Percentiles rank a stretch among this genome's conserved stretches.
Conservation (phyloP, 495 filamentous ascomycete genomes). For the Penicillium pancosmium region DNA sequence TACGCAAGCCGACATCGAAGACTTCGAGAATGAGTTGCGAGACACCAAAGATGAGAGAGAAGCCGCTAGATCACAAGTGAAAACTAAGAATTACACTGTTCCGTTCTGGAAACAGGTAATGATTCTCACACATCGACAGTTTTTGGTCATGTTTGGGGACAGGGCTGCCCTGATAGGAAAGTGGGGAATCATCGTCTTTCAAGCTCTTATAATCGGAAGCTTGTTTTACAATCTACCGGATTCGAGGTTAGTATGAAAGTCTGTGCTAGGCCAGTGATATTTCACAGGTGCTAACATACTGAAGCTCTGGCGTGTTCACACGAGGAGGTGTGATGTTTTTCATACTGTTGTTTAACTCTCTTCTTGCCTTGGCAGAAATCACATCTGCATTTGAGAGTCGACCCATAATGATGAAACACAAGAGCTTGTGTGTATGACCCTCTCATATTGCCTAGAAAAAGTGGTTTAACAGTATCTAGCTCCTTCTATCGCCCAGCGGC, state of each 20-base stretch:
- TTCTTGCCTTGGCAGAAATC: constrained; percentile 77
- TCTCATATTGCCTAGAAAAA: neutral
- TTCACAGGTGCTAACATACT: neutral
- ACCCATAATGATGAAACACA: constrained; percentile 81
- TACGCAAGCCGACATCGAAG: constrained; percentile 44
- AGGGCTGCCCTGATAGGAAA: constrained; percentile 50
- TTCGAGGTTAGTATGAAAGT: constrained; percentile 42
- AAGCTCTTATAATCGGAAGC: constrained; percentile 75
- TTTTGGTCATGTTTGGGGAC: constrained; percentile 67
- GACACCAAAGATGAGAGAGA: constrained; percentile 49
- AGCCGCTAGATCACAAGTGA: constrained; percentile 45
- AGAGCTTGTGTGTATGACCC: constrained; percentile 56
- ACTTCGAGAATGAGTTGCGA: constrained; percentile 55
- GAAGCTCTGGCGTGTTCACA: constrained; percentile 48
- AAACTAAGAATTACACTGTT: constrained; percentile 64
- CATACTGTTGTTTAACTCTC: constrained; percentile 76
- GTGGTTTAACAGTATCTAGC: constrained; percentile 17
- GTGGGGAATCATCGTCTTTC: constrained; percentile 67
- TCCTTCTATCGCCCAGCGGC: constrained; percentile 84
- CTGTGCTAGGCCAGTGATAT: neutral
- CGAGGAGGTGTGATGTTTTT: constrained; percentile 69
- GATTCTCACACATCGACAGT: constrained; percentile 68
- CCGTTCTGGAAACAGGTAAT: constrained; percentile 67
- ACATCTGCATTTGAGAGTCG: constrained; percentile 69
- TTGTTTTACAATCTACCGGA: constrained; percentile 72